Evolutionary conservation across 129 eudicot species (phyloP).

Genomic region (Dittrichia graveolens): DNA sequence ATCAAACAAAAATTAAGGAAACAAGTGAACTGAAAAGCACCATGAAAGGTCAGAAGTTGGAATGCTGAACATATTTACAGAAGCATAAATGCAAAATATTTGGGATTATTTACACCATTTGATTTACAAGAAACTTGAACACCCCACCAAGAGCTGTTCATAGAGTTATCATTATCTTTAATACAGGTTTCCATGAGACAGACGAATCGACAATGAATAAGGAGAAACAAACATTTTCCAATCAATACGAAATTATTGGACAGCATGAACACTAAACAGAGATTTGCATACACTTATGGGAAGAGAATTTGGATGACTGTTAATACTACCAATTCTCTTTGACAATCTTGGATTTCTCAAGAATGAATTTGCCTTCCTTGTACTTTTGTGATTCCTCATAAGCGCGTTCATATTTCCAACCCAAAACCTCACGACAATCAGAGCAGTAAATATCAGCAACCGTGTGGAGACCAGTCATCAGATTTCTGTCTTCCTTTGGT

Average conservation of each 20-base stretch:
- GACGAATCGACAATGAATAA: conserved; percentile 27
- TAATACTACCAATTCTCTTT: conserved; percentile 72
- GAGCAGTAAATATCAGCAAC: conserved; percentile 80
- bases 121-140: conserved; percentile 34
- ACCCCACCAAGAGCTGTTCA: conserved; percentile 28
- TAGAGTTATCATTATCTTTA: conserved; percentile 16
- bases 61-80: conserved; percentile 12
- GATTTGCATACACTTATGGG: conserved; percentile 24
- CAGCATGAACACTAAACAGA: conserved; percentile 20
- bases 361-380: conserved; percentile 89
- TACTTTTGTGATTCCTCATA: conserved; percentile 71
- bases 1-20: neutral
- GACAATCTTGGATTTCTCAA: conserved; percentile 83
- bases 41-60: conserved; percentile 19
- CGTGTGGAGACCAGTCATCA: conserved; percentile 89
- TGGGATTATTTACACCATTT: conserved; percentile 26
- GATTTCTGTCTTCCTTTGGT: conserved; percentile 69
- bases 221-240: conserved; percentile 23
- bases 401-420: conserved; percentile 92
- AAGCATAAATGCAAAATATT: conserved; percentile 18
- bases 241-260: conserved; percentile 32
- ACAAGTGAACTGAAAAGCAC: conserved; percentile 7
- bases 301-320: conserved; percentile 3
- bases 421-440: conserved; percentile 76
- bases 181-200: conserved; percentile 26